Conservation (phyloP, 345 rosid species). For the Gossypium rotundifolium region DNA sequence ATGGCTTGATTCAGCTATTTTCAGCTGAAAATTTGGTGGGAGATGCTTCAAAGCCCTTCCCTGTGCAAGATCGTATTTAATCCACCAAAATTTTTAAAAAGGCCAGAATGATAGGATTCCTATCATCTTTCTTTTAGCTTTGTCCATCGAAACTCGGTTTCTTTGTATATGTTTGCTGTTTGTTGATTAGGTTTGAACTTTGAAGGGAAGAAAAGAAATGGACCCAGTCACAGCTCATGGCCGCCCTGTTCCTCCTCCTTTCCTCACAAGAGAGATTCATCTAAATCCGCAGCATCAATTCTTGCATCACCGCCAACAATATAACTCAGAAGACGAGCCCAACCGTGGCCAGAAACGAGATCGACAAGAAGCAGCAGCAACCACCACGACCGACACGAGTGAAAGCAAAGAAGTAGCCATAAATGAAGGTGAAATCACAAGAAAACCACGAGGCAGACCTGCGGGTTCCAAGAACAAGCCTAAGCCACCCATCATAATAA, state of each 20-base stretch:
- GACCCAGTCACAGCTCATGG: constrained; percentile 68
- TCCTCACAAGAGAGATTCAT: constrained; percentile 73
- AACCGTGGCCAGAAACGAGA: constrained; percentile 62
- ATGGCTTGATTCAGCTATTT: constrained; percentile 18
- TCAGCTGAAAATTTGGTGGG: constrained; percentile 20
- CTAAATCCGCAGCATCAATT: constrained; percentile 49
- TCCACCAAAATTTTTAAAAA: background rate
- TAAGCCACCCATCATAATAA: constrained; percentile 83
- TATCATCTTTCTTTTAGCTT: background rate
- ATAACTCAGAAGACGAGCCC: constrained; percentile 40
- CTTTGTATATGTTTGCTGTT: constrained; percentile 7
- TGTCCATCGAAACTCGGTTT: background rate
- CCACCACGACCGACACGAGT: constrained; percentile 17
- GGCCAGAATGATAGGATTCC: background rate
- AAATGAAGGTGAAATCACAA: constrained; percentile 45
- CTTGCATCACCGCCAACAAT: constrained; percentile 50
- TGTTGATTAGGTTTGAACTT: constrained; percentile 22
- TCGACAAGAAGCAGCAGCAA: constrained; percentile 37
- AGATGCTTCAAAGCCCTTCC: constrained; percentile 13
- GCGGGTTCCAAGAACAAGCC: constrained; percentile 91
- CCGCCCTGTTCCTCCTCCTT: constrained; percentile 87
- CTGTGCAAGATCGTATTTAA: background rate
- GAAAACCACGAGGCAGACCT: constrained; percentile 82
- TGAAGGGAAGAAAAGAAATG: constrained; percentile 33
- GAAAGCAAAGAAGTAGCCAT: constrained; percentile 30